Conservation (phyloP, 2,329 filamentous ascomycete genomes). For the Westerdykella sp. region DNA sequence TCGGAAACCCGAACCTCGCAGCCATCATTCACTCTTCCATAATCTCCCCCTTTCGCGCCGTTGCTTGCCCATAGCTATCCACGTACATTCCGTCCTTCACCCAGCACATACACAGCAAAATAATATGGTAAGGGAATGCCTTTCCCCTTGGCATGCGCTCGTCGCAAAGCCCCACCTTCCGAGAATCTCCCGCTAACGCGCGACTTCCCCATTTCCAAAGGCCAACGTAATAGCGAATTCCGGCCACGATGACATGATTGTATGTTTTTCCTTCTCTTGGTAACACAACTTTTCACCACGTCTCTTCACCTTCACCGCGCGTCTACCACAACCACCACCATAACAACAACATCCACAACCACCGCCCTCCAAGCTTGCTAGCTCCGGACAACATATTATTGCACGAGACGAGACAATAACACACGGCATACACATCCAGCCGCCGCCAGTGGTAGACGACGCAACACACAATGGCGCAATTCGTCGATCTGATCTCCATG, state of each 20-base stretch:
- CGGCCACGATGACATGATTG: slow-evolving; percentile 99
- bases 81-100: not conserved
- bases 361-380: slow-evolving; percentile 3
- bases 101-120: slow-evolving; percentile 1
- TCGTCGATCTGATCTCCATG: slow-evolving; percentile 23
- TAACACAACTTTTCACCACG: not conserved
- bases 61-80: no score
- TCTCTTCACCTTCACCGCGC: not conserved
- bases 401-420: not conserved
- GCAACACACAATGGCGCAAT: no score
- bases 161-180: slow-evolving; percentile 11
- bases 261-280: slow-evolving; percentile 49
- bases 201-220: slow-evolving; percentile 37
- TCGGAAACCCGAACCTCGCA: slow-evolving; percentile 5
- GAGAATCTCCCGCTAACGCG: slow-evolving; percentile 25
- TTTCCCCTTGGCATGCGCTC: slow-evolving; percentile 2
- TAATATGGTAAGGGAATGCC: slow-evolving; percentile 15
- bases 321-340: slow-evolving; percentile 1
- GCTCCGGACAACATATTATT: slow-evolving; percentile 1
- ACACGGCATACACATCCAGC: not conserved
- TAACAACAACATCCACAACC: not conserved
- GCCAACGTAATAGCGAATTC: slow-evolving; percentile 77
- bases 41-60: slow-evolving; percentile 1
- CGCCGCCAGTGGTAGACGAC: slow-evolving; percentile 1
- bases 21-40: slow-evolving; percentile 10